phyloP scores from a whole-genome alignment of 2,329 filamentous ascomycete species.

The Colletotrichum tamarilloi region DNA sequence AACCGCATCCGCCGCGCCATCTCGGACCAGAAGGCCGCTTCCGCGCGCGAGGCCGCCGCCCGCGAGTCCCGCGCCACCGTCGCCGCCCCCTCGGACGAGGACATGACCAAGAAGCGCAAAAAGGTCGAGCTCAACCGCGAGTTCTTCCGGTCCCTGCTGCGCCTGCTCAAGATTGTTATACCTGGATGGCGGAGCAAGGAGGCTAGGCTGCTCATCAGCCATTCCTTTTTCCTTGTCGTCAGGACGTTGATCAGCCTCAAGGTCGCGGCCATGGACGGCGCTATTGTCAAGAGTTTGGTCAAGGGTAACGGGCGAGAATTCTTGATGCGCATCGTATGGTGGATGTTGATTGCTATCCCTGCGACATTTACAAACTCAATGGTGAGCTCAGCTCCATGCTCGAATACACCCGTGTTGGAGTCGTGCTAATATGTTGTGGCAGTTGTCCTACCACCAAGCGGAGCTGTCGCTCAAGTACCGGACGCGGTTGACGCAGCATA shows the following conservation, averaged over 20 bases:
- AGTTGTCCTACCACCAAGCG: constrained; percentile 97
- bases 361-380: constrained; percentile 99
- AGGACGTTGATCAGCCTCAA: constrained; percentile 94
- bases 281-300: constrained; percentile 90
- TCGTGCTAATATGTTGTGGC: constrained; percentile 24
- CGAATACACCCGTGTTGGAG: background rate
- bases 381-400: constrained; percentile 63
- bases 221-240: constrained; percentile 92
- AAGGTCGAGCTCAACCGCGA: constrained; percentile 95
- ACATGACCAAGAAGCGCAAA: constrained; percentile 63
- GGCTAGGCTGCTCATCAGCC: constrained; percentile 84
- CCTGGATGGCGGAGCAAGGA: constrained; percentile 93
- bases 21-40: constrained; percentile 90
- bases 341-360: constrained; percentile 97
- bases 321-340: constrained; percentile 89
- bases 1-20: constrained; percentile 93
- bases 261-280: constrained; percentile 95
- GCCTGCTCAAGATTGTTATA: constrained; percentile 86
- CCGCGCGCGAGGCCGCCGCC: constrained; percentile 72
- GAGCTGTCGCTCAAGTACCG: constrained; percentile 93
- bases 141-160: constrained; percentile 78
- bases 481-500: constrained; percentile 90
- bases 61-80: constrained; percentile 53
- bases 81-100: constrained; percentile 57
- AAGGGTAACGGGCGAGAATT: constrained; percentile 93